Base-by-base conservation (phyloP, 192 early-diverging fungal genomes). In the Coemansia sp. region DNA sequence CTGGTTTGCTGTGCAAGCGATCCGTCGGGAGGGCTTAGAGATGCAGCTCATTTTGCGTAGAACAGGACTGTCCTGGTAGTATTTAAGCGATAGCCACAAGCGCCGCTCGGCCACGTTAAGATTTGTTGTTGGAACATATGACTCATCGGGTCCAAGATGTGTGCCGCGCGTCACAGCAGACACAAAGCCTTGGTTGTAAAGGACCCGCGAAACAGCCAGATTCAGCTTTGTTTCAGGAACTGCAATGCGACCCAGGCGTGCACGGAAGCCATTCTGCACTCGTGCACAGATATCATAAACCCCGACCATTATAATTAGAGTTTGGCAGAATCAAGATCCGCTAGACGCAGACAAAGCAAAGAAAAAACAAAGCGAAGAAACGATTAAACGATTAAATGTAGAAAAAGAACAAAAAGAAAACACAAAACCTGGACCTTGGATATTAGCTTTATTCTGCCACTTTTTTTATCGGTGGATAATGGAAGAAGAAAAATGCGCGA, bases 31-130 rank as follows among this genome's bases (percentile, higher is more conserved):
- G 4, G 95, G 93, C 72, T 94, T 96, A 65, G 89, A 91, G n/a
- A 99, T 86, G 26, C 87, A 87, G 15, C 71, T 76, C 90, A 99
- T 92, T 32, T 83, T 78, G 42, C 84, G 81, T 43, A 99, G 76
- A 21, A 93, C 95, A 23, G 97, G 92, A 52, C 83, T 63, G 62
- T 92, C 88, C 58, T 94, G 86, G 70, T 88, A 84, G 89, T 97
- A 99, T 84, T 99, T 99, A 59, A 99, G 88, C 56, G 92, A 87
- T 41, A 99, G 87, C 97, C 97, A 99, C 39, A 99, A 74, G 19
- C 93, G 87, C 37, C 93, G 89, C 26, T 87, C 88, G 8, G 96
- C 91, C 38, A 95, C 76, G 65, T 95, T 95, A 67, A 89, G 87
- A 44, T 92, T 89, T 5, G 92, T 94, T 45, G 92, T 90, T 21